These are phyloP conservation scores for Colletotrichum tropicicola DNA, from an alignment of 2,329 filamentous ascomycete species.

Conservation along the genomic window DNA sequence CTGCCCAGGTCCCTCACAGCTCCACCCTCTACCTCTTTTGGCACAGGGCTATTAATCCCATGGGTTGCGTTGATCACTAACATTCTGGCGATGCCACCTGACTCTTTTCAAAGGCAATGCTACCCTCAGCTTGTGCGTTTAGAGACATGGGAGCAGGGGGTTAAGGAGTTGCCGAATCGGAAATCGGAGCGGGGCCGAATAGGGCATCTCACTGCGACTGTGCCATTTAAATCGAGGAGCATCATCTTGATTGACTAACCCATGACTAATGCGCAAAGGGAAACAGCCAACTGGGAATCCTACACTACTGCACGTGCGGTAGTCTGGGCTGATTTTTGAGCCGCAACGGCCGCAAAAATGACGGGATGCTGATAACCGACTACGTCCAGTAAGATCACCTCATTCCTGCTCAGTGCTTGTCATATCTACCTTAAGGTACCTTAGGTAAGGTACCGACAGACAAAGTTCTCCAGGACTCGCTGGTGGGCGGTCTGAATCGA, in stretches of 20 bases:
- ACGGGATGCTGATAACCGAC: not conserved
- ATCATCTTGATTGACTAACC: constrained; percentile 7
- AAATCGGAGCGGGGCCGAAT: not conserved
- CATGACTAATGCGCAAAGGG: not conserved
- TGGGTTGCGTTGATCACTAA: no score
- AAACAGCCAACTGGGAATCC: not conserved
- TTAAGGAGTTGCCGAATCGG: not conserved
- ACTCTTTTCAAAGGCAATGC: no score
- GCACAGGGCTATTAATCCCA: no score
- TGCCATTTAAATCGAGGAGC: not conserved
- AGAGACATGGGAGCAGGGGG: not conserved
- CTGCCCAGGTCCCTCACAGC: no score
- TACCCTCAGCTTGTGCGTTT: constrained; percentile 4
- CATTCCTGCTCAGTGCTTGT: not conserved
- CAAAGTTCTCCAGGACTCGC: no score
- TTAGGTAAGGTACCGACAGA: no score
- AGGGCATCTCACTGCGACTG: not conserved
- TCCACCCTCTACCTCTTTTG: no score
- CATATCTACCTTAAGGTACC: no score
- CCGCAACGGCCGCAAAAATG: not conserved
- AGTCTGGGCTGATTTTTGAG: not conserved
- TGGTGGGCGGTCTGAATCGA: no score
- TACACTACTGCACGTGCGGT: not conserved
- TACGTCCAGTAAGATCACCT: not conserved
- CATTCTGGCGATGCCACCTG: no score